Conservation (phyloP, 768 basidiomycete species). For the Hebeloma cylindrosporum region DNA sequence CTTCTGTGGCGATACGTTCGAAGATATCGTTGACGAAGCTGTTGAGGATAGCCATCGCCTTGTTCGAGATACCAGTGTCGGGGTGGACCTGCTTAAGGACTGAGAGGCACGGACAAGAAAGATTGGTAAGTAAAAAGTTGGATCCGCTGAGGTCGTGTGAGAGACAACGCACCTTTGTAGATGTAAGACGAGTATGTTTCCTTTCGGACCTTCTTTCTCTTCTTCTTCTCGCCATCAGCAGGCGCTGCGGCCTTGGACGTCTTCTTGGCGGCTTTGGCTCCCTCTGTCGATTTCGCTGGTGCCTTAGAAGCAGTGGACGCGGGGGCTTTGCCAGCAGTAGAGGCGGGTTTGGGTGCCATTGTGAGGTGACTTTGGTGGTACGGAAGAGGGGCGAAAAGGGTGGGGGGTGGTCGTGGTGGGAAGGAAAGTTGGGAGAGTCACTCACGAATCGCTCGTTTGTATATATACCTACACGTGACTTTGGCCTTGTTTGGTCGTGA, state of each 20-base stretch:
- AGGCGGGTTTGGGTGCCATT: slow-evolving; percentile 85
- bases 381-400: slow-evolving; percentile 26
- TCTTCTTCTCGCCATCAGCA: slow-evolving; percentile 80
- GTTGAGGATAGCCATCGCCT: slow-evolving; percentile 91
- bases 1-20: slow-evolving; percentile 87
- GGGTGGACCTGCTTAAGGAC: slow-evolving; percentile 98
- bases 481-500: slow-evolving; percentile 45
- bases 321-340: slow-evolving; percentile 82
- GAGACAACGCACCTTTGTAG: slow-evolving; percentile 63
- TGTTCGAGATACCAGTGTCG: slow-evolving; percentile 98
- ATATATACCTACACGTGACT: slow-evolving; percentile 48
- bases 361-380: slow-evolving; percentile 24
- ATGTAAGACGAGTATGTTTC: slow-evolving; percentile 95
- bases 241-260: slow-evolving; percentile 63
- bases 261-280: slow-evolving; percentile 79
- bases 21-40: slow-evolving; percentile 95
- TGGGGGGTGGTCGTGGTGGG: slow-evolving; percentile 29
- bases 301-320: slow-evolving; percentile 73
- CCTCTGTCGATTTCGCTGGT: slow-evolving; percentile 63
- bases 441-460: slow-evolving; percentile 16
- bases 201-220: slow-evolving; percentile 81
- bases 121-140: slow-evolving; percentile 9
- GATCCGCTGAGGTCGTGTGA: slow-evolving; percentile 24
- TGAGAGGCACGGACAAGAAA: slow-evolving; percentile 25
- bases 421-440: slow-evolving; percentile 25